Evolutionary conservation across 148 eudicot species (phyloP).

Genomic region (Cornus suecica): DNA sequence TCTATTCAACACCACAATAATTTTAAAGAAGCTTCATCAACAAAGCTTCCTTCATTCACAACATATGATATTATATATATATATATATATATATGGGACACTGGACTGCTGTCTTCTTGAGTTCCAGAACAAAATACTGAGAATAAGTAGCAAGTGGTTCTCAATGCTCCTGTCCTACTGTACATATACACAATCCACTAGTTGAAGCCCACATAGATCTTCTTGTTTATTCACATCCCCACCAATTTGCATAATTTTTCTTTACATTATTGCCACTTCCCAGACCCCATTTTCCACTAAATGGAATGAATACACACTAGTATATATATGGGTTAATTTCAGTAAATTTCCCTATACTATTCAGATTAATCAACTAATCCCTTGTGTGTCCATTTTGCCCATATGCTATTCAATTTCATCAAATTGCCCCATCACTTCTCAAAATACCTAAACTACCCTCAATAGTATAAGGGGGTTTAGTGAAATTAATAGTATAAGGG

Average conservation of each 20-base stretch:
- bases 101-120: not conserved
- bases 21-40: not conserved
- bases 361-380: too few relatives aligned
- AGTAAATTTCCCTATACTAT: too few relatives aligned
- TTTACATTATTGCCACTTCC: not conserved
- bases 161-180: not conserved
- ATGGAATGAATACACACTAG: too few relatives aligned
- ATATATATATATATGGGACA: too few relatives aligned
- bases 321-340: too few relatives aligned
- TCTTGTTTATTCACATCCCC: not conserved
- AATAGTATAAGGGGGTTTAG: too few relatives aligned
- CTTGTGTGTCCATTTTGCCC: too few relatives aligned
- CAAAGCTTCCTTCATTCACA: not conserved
- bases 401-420: too few relatives aligned
- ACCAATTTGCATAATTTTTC: not conserved
- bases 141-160: not conserved
- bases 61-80: too few relatives aligned
- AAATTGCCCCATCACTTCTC: too few relatives aligned
- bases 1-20: not conserved
- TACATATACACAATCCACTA: not conserved
- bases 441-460: too few relatives aligned
- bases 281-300: not conserved
- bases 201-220: not conserved
- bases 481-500: too few relatives aligned
- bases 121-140: not conserved